These are phyloP conservation scores for Wickerhamomyces subpelliculosus DNA, from an alignment of 805 yeast genomes.

Conservation along the genomic window DNA sequence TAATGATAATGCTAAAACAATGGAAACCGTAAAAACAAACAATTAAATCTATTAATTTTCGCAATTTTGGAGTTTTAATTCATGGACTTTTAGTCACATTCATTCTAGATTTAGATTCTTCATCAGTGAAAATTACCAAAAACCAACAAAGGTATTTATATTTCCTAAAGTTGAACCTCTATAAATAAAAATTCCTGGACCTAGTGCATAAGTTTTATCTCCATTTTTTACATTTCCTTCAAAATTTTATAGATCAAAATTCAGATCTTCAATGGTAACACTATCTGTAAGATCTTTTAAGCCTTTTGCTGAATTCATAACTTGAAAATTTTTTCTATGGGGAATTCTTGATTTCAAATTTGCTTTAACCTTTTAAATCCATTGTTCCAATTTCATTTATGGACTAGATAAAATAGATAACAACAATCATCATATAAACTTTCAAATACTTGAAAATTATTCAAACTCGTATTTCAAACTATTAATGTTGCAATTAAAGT, in stretches of 20 bases:
- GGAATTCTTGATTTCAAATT: constrained; percentile 74
- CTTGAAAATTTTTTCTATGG: constrained; percentile 51
- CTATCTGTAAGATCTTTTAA: constrained; percentile 44
- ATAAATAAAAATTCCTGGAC: constrained; percentile 77
- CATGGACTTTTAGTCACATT: constrained; percentile 87
- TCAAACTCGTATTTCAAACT: too few species aligned
- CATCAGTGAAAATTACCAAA: constrained; percentile 91
- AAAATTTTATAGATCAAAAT: constrained; percentile 82
- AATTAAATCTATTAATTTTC: constrained; percentile 72
- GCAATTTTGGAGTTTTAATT: constrained; percentile 89
- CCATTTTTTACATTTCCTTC: constrained; percentile 61
- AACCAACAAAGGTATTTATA: constrained; percentile 65
- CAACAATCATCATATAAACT: too few species aligned
- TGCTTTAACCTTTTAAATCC: constrained; percentile 97
- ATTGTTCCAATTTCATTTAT: constrained; percentile 96
- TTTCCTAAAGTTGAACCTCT: constrained; percentile 88
- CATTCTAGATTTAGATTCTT: constrained; percentile 92
- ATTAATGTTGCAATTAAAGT: too few species aligned
- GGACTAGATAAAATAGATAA: too few species aligned
- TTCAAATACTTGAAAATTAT: too few species aligned
- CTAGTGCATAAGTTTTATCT: constrained; percentile 47
- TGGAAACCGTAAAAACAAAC: constrained; percentile 81
- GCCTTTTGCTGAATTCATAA: constrained; percentile 42
- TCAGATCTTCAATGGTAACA: constrained; percentile 83
- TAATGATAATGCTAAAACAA: constrained; percentile 67